phyloP scores from a whole-genome alignment of 768 basidiomycete genomes.

The Udeniomyces megalosporus region DNA sequence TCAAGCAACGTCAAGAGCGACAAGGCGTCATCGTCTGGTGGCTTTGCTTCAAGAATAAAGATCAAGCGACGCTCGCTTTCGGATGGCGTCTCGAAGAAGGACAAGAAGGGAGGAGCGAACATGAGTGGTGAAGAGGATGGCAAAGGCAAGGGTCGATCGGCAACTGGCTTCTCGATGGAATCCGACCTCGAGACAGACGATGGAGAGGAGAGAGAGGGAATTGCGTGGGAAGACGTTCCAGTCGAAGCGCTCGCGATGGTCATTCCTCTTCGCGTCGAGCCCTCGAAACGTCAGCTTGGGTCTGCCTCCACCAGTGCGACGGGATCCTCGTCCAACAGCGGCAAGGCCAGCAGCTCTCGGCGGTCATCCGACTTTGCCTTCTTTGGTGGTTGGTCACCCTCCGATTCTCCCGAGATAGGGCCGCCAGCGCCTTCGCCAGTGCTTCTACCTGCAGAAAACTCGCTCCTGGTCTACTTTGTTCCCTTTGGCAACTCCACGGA shows the following conservation, averaged over 20 bases:
- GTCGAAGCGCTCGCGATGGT: constrained; percentile 16
- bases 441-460: constrained; percentile 7
- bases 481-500: constrained; percentile 1
- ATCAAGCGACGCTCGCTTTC: constrained; percentile 11
- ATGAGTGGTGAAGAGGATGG: constrained; percentile 7
- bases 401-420: not conserved
- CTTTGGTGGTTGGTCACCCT: not conserved
- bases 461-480: constrained; percentile 16
- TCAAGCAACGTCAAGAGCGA: not conserved
- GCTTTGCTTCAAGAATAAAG: constrained; percentile 7
- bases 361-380: not conserved
- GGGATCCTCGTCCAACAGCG: not conserved
- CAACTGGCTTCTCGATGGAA: not conserved
- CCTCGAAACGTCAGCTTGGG: not conserved
- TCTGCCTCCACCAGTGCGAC: not conserved
- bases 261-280: constrained; percentile 4
- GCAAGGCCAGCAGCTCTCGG: not conserved
- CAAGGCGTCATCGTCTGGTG: not conserved
- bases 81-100: constrained; percentile 2
- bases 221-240: constrained; percentile 17
- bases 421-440: not conserved
- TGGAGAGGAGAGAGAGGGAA: constrained; percentile 13
- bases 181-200: constrained; percentile 15
- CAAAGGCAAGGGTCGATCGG: not conserved
- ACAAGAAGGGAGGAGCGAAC: not conserved